These are phyloP conservation scores for Malassezia dermatis DNA, from an alignment of 1,284 basidiomycete genomes.

Conservation along the genomic window DNA sequence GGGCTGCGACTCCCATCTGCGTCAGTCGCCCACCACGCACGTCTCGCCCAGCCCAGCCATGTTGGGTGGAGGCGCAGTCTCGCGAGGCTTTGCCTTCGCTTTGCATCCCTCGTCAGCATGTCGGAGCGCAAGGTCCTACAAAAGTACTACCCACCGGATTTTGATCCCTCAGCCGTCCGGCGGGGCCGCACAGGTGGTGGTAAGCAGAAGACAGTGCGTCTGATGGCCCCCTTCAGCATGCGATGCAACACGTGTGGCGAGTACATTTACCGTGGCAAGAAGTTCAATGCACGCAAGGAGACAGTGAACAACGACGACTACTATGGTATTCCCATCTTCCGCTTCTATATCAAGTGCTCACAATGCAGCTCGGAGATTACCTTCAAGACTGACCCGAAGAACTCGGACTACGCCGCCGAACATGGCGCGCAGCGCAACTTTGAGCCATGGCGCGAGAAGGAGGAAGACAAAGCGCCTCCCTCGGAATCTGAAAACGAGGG, in stretches of 20 bases:
- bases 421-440: slow-evolving; percentile 44
- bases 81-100: not conserved
- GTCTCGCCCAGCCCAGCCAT: not conserved
- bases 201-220: slow-evolving; percentile 85
- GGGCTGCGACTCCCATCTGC: slow-evolving; percentile 1
- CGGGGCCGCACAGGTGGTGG: slow-evolving; percentile 78
- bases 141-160: slow-evolving; percentile 60
- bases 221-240: slow-evolving; percentile 99
- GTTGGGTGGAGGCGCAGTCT: not conserved
- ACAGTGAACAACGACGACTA: slow-evolving; percentile 94
- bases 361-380: slow-evolving; percentile 81
- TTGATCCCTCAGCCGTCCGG: slow-evolving; percentile 92
- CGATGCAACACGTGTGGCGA: slow-evolving; percentile 73
- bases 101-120: slow-evolving; percentile 29
- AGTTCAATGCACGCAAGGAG: slow-evolving; percentile 98
- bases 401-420: slow-evolving; percentile 42
- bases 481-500: slow-evolving; percentile 21
- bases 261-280: slow-evolving; percentile 88
- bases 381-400: slow-evolving; percentile 98
- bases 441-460: slow-evolving; percentile 38
- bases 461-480: slow-evolving; percentile 19
- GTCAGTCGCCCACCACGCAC: not conserved
- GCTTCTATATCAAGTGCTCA: slow-evolving; percentile 47
- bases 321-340: slow-evolving; percentile 85
- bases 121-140: slow-evolving; percentile 50